Conservation (phyloP, 805 yeast genomes). For the Teunomyces stri region DNA sequence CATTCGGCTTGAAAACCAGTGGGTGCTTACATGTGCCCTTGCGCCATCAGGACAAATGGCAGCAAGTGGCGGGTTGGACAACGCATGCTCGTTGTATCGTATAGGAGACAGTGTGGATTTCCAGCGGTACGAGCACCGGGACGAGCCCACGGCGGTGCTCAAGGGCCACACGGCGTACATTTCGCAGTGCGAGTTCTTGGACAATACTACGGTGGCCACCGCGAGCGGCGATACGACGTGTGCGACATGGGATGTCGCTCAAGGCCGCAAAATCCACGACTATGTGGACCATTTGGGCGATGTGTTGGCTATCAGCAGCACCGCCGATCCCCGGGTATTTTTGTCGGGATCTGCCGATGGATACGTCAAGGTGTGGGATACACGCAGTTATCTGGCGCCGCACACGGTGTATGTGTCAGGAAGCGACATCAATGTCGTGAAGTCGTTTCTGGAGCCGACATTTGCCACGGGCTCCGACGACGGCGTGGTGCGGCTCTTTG, state of each 20-base stretch:
- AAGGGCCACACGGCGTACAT: slow-evolving; percentile 85
- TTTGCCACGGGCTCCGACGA: slow-evolving; percentile 80
- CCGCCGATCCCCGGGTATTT: slow-evolving; percentile 31
- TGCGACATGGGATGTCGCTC: slow-evolving; percentile 73
- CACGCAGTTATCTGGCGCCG: slow-evolving; percentile 38
- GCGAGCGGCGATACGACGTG: slow-evolving; percentile 83
- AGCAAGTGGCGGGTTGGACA: slow-evolving; percentile 83
- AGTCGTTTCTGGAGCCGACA: slow-evolving; percentile 54
- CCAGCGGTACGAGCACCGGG: slow-evolving; percentile 15
- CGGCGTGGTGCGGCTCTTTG: slow-evolving; percentile 67
- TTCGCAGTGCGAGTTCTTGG: slow-evolving; percentile 68
- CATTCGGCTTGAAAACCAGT: slow-evolving; percentile 68
- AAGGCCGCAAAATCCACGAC: slow-evolving; percentile 51
- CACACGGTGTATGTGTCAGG: slow-evolving; percentile 54
- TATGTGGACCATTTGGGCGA: slow-evolving; percentile 73
- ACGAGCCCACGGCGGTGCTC: slow-evolving; percentile 43
- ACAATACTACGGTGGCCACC: slow-evolving; percentile 54
- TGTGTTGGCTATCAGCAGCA: slow-evolving; percentile 47
- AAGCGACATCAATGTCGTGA: slow-evolving; percentile 60
- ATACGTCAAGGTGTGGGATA: slow-evolving; percentile 40
- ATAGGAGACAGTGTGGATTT: slow-evolving; percentile 9
- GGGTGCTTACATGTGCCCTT: slow-evolving; percentile 75
- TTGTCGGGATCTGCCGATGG: slow-evolving; percentile 71
- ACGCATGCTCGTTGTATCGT: slow-evolving; percentile 69
- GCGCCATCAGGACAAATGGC: slow-evolving; percentile 64